These are phyloP conservation scores for Coemansia sp. DNA, from an alignment of 371 early-diverging fungal species.

Conservation along the genomic window DNA sequence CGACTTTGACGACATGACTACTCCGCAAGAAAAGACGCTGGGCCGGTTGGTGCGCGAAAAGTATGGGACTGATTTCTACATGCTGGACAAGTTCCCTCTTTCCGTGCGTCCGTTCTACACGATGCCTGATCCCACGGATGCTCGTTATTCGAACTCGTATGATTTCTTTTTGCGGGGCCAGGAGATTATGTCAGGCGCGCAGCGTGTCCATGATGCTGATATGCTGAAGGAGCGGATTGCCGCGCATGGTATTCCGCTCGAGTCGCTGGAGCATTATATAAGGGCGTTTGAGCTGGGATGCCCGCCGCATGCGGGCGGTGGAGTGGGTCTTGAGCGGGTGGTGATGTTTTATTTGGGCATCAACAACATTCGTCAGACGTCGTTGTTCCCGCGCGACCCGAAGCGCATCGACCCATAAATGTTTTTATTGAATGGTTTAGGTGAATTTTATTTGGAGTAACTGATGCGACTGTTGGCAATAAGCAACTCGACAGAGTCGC, in stretches of 20 bases:
- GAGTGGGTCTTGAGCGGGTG: conserved; percentile 98
- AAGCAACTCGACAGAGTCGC: conserved; percentile 11
- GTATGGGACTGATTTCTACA: conserved; percentile 98
- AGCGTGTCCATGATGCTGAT: conserved; percentile 95
- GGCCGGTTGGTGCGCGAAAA: conserved; percentile 94
- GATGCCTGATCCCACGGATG: conserved; percentile 89
- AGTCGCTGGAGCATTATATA: conserved; percentile 88
- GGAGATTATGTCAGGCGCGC: conserved; percentile 99
- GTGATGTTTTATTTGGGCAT: conserved; percentile 96
- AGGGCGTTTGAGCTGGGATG: conserved; percentile 99
- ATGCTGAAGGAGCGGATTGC: conserved; percentile 82
- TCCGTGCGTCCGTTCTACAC: conserved; percentile 99
- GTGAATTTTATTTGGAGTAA: conserved; percentile 3
- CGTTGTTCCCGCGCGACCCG: conserved; percentile 99
- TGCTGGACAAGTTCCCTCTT: conserved; percentile 99
- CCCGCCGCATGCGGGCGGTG: conserved; percentile 99
- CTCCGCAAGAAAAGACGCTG: conserved; percentile 89
- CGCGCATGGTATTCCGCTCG: conserved; percentile 79
- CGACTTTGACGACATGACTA: conserved; percentile 92
- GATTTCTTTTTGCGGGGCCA: conserved; percentile 99
- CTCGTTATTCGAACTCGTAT: conserved; percentile 96
- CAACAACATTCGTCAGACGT: conserved; percentile 95
- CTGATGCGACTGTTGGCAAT: conserved; percentile 27
- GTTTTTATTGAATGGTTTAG: too few relatives aligned
- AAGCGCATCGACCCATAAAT: conserved; percentile 88